Evolutionary conservation across 192 early-diverging fungal genomes (phyloP).

Genomic region (Entophlyctis luteolus): DNA sequence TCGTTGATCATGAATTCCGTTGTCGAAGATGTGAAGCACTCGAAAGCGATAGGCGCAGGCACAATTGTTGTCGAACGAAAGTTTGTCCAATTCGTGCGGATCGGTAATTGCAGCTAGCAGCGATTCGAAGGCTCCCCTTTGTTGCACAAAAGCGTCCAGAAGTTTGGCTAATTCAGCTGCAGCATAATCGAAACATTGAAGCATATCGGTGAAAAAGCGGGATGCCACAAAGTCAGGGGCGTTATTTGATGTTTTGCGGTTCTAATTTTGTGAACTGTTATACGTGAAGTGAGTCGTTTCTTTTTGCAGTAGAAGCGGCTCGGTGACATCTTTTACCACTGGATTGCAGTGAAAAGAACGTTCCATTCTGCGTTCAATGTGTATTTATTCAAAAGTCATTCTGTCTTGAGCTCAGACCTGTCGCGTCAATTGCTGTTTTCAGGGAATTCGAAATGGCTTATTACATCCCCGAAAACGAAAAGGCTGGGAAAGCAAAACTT

Average conservation of each 20-base stretch:
- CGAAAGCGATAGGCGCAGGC: constrained; percentile 75
- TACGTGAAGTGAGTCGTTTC: too few relatives aligned
- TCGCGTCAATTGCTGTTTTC: neutral
- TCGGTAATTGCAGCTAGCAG: too few relatives aligned
- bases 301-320: too few relatives aligned
- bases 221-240: constrained; percentile 81
- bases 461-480: constrained; percentile 52
- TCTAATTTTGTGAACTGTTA: too few relatives aligned
- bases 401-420: neutral
- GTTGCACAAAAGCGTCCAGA: too few relatives aligned
- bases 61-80: constrained; percentile 88
- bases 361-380: constrained; percentile 89
- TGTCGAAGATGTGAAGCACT: constrained; percentile 68
- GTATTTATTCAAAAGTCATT: constrained; percentile 68
- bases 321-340: constrained; percentile 20
- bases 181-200: constrained; percentile 83
- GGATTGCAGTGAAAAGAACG: constrained; percentile 68
- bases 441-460: constrained; percentile 50
- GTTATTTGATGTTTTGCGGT: too few relatives aligned
- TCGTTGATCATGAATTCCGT: constrained; percentile 49
- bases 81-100: constrained; percentile 76
- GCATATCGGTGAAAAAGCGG: constrained; percentile 63
- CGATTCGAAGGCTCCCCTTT: too few relatives aligned
- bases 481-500: constrained; percentile 42
- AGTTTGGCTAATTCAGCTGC: too few relatives aligned